These are phyloP conservation scores for Hirschfeldia incana DNA, from an alignment of 345 rosid genomes.

Conservation along the genomic window DNA sequence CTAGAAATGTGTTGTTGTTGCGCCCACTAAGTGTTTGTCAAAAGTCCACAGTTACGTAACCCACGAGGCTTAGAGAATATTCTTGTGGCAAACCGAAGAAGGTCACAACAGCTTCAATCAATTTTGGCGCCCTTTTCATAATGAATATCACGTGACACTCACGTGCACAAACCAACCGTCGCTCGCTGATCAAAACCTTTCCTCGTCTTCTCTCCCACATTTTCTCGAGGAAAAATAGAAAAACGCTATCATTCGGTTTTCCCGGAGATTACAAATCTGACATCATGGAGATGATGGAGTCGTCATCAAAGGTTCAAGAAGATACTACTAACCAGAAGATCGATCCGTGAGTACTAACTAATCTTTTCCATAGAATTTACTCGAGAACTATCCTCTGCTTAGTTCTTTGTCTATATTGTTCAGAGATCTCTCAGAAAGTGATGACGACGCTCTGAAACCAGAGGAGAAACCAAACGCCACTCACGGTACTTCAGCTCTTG, in stretches of 20 bases:
- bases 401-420: neutral
- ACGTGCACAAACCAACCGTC: neutral
- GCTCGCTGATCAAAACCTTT: neutral
- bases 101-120: too few relatives aligned
- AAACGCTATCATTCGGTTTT: neutral
- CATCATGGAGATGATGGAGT: neutral
- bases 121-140: neutral
- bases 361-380: neutral
- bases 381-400: neutral
- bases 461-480: neutral
- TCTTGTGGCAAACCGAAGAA: too few relatives aligned
- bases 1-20: too few relatives aligned
- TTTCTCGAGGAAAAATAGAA: too few relatives aligned
- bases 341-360: neutral
- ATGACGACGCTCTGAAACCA: neutral
- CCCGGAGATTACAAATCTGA: neutral
- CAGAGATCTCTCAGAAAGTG: neutral
- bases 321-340: neutral
- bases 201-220: neutral
- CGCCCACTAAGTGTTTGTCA: too few relatives aligned
- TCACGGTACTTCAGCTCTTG: neutral
- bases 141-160: neutral
- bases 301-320: neutral
- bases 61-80: too few relatives aligned
- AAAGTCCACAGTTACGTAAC: too few relatives aligned